Base-by-base conservation (phyloP, 352 stramenopile genomes). In the Pythium myriotylum region DNA sequence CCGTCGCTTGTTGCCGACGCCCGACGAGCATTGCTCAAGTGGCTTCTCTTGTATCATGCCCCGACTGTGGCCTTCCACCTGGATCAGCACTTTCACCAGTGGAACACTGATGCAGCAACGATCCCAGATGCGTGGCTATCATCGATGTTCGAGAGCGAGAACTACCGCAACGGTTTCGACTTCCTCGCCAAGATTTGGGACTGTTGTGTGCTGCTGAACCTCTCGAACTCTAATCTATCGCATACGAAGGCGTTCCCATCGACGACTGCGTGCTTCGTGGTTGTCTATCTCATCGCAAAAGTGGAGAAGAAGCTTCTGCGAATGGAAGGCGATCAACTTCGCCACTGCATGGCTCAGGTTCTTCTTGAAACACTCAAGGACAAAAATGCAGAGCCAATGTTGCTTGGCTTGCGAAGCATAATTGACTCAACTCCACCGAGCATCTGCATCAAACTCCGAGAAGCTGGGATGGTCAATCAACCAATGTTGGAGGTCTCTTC, bases 1-100 rank as follows among this genome's bases (percentile, higher is more conserved):
- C 61, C 41, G 0, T 65, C 53, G 6, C 51, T 59, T 0, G 68
- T 85, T 39, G 73, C 80, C 1, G 46, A 62, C 0, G 71, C 62
- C 9, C 67, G 82, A 39, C 77, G 84, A 4, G 60, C 68, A 8
- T 41, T 91, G 17, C 58, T 93, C 4, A 92, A 92, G 70, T 74
- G 72, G 52, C 62, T 94, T 50, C 50, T 94, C 45, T 50, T 93
- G n/a, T 94, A 94, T 46, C 82, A 94, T 29, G 65, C 79, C 0
- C 84, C 86, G 33, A 58, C 60, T 10, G 64, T 92, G 20, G 79
- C 82, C n/a, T 82, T 86, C 27, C 80, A 95, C 50, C 65, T 95
- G n/a, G 80, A 88, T 27, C 74, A 91, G 35, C 73, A 89, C 41
- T 91, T 89, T 22, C 75, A 82, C 16, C 74, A 77, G 20, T 93